Base-by-base conservation (phyloP, 2,329 filamentous ascomycete species). In the Penicillium janthinellum region DNA sequence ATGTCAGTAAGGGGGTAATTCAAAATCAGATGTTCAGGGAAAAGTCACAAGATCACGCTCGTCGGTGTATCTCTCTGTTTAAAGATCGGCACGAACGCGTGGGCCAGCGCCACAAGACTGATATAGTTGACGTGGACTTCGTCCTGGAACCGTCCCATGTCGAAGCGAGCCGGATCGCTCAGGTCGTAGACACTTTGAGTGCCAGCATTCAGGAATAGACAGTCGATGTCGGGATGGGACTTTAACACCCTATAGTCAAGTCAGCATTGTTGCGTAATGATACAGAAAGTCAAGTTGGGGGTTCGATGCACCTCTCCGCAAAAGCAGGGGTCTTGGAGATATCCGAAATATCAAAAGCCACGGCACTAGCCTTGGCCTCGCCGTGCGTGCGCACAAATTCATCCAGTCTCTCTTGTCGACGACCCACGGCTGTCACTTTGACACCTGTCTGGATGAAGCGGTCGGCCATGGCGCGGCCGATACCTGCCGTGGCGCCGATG, bases 121-220 rank as follows among this genome's bases (percentile, higher is more conserved):
- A 75, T 75, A 69, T 83, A 84, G 66, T 84, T 84, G 28, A 78
- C 77, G n/a, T 70, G 74, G 25, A 83, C 63, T 66, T 84, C 81
- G 3, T 70, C 60, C 52, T 79, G 68, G 44, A 83, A 75, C 1
- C 67, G 54, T 0, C 63, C 48, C 0, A 84, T 72, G 60, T 79
- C 69, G 54, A 83, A 75, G 4, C 70, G 76, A 5, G 73, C 73
- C 3, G 83, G 81, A 17, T 76, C 70, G 5, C 77, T 72, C 66
- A 86, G 81, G 70, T 84, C 73, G 44, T 83, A 71, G 0, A 67
- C 68, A 31, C 76, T 74, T 68, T 88, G 84, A 35, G 84, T 77
- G 8, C 84, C 85, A 0, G 85, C 81, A 68, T 87, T 87, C 53
- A 88, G 73, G 56, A 88, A 71, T 28, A 88, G 68, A 64, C 80